These are phyloP conservation scores for Hibiscus tridactylites DNA, from an alignment of 345 rosid genomes.

Conservation along the genomic window DNA sequence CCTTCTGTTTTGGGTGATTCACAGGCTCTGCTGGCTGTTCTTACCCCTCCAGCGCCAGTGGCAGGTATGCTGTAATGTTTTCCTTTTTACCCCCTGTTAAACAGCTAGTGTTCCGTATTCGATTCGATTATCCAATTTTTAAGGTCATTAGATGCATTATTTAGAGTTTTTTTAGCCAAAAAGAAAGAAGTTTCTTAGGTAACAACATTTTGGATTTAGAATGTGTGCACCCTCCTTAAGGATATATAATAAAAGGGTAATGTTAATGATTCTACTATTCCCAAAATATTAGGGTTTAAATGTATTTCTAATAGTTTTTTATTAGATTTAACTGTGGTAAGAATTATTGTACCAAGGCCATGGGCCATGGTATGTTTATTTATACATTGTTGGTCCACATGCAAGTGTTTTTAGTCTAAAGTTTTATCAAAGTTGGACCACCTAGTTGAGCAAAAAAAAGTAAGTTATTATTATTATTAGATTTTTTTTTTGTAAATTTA, in stretches of 20 bases:
- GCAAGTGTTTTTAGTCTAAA: background rate
- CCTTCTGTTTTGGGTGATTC: background rate
- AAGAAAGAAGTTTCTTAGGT: background rate
- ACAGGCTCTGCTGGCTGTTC: slow-evolving; percentile 41
- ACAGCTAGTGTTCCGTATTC: background rate
- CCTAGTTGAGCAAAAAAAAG: background rate
- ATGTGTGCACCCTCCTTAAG: too few relatives aligned
- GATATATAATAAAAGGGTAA: background rate
- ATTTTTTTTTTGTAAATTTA: too few relatives aligned
- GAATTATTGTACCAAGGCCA: background rate
- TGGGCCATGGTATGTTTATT: background rate
- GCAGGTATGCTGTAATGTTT: slow-evolving; percentile 24
- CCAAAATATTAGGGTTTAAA: background rate
- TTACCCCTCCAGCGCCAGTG: slow-evolving; percentile 37
- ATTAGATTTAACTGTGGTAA: background rate
- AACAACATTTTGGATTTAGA: background rate
- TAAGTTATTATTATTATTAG: too few relatives aligned
- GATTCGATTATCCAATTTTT: background rate
- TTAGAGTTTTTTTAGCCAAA: background rate
- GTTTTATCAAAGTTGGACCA: background rate
- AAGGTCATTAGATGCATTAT: background rate
- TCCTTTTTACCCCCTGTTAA: background rate
- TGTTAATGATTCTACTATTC: background rate
- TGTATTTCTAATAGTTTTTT: background rate
- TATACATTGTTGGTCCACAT: background rate